Evolutionary conservation across 129 eudicot genomes (phyloP), one percentile per base, ranked within the genome.

Genomic region (Saposhnikovia divaricata): DNA sequence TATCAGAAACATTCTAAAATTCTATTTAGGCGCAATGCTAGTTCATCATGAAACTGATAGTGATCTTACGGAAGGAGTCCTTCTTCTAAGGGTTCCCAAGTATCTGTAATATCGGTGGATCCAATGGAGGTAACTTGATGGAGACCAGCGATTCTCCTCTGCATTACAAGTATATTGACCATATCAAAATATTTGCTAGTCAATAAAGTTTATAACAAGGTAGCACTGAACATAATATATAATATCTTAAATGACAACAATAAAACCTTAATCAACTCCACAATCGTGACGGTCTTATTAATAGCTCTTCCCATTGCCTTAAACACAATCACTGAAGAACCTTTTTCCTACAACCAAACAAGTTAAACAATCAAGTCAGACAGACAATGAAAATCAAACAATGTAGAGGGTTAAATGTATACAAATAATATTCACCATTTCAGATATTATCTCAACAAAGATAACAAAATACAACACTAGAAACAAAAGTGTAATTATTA

Each of bases 291-390:
- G 66, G 98, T 95, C 82, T 95, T 92, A 84, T 95, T 95, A 85
- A 95, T 95, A 48, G 98, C 98, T 86, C 98, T 89, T 72, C 98
- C 98, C 98, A 95, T 95, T 71, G 98, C 98, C 90, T 95, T 95
- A 85, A 95, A 90, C 55, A 92, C 96, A 71, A 95, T 90, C 46
- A 92, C 97, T 74, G 86, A 82, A 1, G 97, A 95, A n/a, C 91
- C 96, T 82, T 92, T 95, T 75, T 95, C 98, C 98, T 94, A 63
- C 31, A 82, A 50, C 37, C 66, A 25, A 72, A 13, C 55, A 3
- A 39, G 72, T 75, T 47, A 75, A 47, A 76, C 55, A 14, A 25
- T 28, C 44, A 21, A 28, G 61, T 61, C 37, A 74, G 71, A 84
- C 27, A 12, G 40, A n/a, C 48, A 9, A 40, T 5, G 2, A 77